These are phyloP conservation scores for Plantago major DNA, from an alignment of 257 asterid species.

Conservation along the genomic window DNA sequence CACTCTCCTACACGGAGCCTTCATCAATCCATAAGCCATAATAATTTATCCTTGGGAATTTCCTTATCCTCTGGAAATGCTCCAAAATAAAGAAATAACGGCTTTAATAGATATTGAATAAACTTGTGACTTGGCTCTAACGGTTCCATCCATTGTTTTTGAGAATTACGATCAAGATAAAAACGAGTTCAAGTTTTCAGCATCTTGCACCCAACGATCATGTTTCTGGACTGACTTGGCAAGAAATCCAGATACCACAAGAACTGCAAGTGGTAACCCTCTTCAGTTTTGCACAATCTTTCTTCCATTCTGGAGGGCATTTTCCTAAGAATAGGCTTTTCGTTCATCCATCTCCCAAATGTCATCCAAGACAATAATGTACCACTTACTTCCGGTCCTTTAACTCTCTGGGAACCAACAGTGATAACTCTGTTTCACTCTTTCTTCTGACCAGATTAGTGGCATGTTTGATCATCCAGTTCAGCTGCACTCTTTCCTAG, in stretches of 20 bases:
- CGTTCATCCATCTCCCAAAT: too few species aligned
- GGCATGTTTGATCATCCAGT: too few species aligned
- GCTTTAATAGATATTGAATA: not conserved
- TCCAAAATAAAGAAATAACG: slow-evolving; percentile 10
- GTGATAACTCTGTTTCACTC: too few species aligned
- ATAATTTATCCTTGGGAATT: too few species aligned
- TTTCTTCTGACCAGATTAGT: too few species aligned
- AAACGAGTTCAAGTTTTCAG: not conserved
- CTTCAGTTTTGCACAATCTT: too few species aligned
- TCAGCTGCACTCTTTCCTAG: too few species aligned
- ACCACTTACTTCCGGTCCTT: too few species aligned
- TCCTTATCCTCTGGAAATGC: slow-evolving; percentile 11
- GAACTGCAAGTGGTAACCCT: slow-evolving; percentile 6
- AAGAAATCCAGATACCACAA: slow-evolving; percentile 6
- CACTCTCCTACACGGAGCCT: not conserved
- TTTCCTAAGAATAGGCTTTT: too few species aligned
- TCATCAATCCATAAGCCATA: slow-evolving; percentile 9
- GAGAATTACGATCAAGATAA: not conserved
- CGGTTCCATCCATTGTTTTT: not conserved
- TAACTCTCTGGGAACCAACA: too few species aligned
- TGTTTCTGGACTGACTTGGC: not conserved
- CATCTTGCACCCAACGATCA: slow-evolving; percentile 1
- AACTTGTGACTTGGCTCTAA: slow-evolving; percentile 6
- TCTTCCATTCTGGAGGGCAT: too few species aligned
- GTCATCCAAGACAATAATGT: too few species aligned